These are phyloP conservation scores for Hypoxylon intermedium DNA, from an alignment of 495 filamentous ascomycete species.

Conservation along the genomic window DNA sequence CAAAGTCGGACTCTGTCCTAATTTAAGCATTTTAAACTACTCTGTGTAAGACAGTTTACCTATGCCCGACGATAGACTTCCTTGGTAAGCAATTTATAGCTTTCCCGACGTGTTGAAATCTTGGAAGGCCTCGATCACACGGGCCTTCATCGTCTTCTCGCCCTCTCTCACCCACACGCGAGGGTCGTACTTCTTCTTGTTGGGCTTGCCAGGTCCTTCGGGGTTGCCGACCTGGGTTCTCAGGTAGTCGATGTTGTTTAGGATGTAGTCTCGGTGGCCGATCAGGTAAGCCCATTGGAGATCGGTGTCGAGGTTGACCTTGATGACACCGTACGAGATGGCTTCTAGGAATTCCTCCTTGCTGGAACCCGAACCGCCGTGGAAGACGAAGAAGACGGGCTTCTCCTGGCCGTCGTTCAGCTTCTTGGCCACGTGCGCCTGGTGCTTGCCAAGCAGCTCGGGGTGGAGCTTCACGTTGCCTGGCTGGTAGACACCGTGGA, in stretches of 20 bases:
- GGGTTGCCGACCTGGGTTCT: slow-evolving; percentile 88
- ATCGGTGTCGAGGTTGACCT: slow-evolving; percentile 96
- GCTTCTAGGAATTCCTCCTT: slow-evolving; percentile 88
- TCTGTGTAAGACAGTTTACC: slow-evolving; percentile 4
- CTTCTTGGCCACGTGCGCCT: slow-evolving; percentile 84
- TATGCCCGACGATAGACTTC: slow-evolving; percentile 10
- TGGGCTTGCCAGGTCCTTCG: slow-evolving; percentile 93
- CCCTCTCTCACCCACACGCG: slow-evolving; percentile 88
- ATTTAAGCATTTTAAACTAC: slow-evolving; percentile 15
- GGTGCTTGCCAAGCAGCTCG: slow-evolving; percentile 92
- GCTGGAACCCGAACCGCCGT: slow-evolving; percentile 90
- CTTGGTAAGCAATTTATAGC: slow-evolving; percentile 64
- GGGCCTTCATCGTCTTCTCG: slow-evolving; percentile 92
- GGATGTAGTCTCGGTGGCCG: slow-evolving; percentile 91
- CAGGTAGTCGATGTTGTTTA: slow-evolving; percentile 95
- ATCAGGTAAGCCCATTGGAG: slow-evolving; percentile 84
- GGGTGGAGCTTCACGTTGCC: slow-evolving; percentile 97
- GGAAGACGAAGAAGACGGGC: slow-evolving; percentile 99
- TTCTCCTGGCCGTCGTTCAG: slow-evolving; percentile 64
- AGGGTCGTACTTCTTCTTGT: slow-evolving; percentile 97
- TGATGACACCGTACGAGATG: slow-evolving; percentile 92
- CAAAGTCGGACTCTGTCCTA: slow-evolving; percentile 4
- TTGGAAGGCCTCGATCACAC: slow-evolving; percentile 78
- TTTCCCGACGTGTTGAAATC: slow-evolving; percentile 92
- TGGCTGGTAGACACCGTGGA: slow-evolving; percentile 99